Evolutionary conservation across 768 basidiomycete species (phyloP), one percentile per base, ranked within the genome.

Genomic region (Strobilomyces echinocephalus): DNA sequence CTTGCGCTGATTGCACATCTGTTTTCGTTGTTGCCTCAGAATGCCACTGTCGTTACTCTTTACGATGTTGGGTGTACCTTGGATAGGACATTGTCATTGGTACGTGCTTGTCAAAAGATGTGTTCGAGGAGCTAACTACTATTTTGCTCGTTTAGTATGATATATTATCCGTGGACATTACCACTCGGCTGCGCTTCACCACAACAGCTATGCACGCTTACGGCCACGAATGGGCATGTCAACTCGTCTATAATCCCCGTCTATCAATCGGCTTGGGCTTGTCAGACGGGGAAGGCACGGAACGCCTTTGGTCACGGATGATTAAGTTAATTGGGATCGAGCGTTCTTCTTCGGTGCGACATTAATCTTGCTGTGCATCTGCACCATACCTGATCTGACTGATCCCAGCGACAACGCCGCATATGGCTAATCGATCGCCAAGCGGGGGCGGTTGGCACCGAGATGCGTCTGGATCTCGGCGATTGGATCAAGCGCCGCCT

Each of bases 371-470:
- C 14, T 34, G 34, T 34, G 34, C 34, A 34, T 11, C 34, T 34
- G 31, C 6, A 36, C 35, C 12, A 36, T 8, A 36, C n/a, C n/a
- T n/a, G 18, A 8, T 14, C 20, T 20, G 9, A 20, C 15, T 10
- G 5, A n/a, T n/a, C 4, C 15, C 62, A 36, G 71, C 55, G 58
- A 15, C 55, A 61, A 5, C 48, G 61, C 1, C 62, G 67, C 2
- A 60, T 73, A 0, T 75, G 70, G 67, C 43, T 73, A 0, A 55
- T 76, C 11, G 72, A 76, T 46, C 61, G 64, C 2, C 70, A 72
- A 16, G 62, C 65, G 2, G 31, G 10, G 1, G 47, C 28, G 3
- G 5, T 53, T 15, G 43, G 42, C 4, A 7, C 2, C 4, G 46
- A 57, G 38, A 57, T 56, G 51, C 8, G 9, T 1, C 2, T 2